Conservation (phyloP, 306 rosid species). For the Castanea crenata region DNA sequence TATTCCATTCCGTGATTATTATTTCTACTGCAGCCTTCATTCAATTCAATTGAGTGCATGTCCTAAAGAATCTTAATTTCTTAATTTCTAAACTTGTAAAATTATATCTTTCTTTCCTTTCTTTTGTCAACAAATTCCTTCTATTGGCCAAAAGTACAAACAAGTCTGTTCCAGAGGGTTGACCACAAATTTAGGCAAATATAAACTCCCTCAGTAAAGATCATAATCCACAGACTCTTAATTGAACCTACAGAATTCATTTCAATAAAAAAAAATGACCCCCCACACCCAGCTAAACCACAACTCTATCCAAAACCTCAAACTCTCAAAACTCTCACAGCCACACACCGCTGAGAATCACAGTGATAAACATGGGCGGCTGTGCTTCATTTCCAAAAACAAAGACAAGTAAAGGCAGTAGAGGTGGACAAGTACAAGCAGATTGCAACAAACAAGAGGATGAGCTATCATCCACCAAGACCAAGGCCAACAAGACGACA, state of each 20-base stretch:
- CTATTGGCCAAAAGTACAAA: neutral
- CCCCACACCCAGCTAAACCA: neutral
- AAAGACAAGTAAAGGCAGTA: neutral
- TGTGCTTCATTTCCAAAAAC: conserved; percentile 38
- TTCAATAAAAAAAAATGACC: neutral
- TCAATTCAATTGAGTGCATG: too few relatives aligned
- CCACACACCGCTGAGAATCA: neutral
- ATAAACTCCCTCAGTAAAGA: neutral
- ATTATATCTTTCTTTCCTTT: too few relatives aligned
- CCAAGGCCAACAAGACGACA: conserved; percentile 10
- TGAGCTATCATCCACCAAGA: neutral
- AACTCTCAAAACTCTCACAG: neutral
- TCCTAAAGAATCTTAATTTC: too few relatives aligned
- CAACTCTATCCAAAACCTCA: neutral
- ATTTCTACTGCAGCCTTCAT: too few relatives aligned
- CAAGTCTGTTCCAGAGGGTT: neutral
- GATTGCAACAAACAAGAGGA: conserved; percentile 39
- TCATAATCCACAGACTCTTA: neutral
- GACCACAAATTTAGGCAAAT: neutral
- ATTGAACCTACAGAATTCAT: neutral
- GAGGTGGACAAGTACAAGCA: neutral
- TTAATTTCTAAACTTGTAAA: too few relatives aligned
- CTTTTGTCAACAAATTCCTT: neutral
- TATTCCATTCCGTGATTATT: too few relatives aligned
- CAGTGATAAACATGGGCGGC: conserved; percentile 43